A percentile compares a stretch with the other conserved stretches of the same genome.
phyloP scores from a whole-genome alignment of 116 monocot species.

The Posidonia oceanica region DNA sequence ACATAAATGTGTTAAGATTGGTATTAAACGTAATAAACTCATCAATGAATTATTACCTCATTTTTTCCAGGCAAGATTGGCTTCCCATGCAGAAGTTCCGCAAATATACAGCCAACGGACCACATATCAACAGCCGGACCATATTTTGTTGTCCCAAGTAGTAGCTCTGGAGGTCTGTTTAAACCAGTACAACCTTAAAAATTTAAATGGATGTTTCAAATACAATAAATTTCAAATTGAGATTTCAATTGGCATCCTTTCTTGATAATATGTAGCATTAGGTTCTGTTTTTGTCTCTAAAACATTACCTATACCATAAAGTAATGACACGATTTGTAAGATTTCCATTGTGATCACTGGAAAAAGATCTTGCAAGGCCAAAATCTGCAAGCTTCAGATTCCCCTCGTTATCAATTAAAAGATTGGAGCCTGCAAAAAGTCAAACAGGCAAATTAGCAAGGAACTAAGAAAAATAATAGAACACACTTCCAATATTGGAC shows the following conservation, averaged over 20 bases:
- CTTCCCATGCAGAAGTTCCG: conserved; percentile 83
- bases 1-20: neutral
- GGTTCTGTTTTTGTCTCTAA: neutral
- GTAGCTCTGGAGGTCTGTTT: conserved; percentile 80
- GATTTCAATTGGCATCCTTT: neutral
- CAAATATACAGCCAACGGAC: conserved; percentile 98
- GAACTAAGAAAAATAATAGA: neutral
- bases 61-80: conserved; percentile 94
- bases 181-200: conserved; percentile 6
- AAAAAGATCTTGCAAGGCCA: conserved; percentile 92
- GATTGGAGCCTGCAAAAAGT: conserved; percentile 67
- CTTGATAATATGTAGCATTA: too few relatives aligned
- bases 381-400: conserved; percentile 99
- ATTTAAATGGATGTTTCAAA: conserved; percentile 6
- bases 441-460: conserved; percentile 7
- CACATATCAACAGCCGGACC: conserved; percentile 98
- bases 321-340: conserved; percentile 97
- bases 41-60: conserved; percentile 36
- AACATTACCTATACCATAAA: conserved; percentile 88
- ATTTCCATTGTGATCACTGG: conserved; percentile 88
- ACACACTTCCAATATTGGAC: neutral
- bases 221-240: neutral
- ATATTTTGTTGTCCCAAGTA: conserved; percentile 90
- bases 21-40: neutral
- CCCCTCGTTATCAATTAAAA: conserved; percentile 92